These are phyloP conservation scores for Baorangia bicolor DNA, from an alignment of 768 basidiomycete genomes.

Conservation along the genomic window DNA sequence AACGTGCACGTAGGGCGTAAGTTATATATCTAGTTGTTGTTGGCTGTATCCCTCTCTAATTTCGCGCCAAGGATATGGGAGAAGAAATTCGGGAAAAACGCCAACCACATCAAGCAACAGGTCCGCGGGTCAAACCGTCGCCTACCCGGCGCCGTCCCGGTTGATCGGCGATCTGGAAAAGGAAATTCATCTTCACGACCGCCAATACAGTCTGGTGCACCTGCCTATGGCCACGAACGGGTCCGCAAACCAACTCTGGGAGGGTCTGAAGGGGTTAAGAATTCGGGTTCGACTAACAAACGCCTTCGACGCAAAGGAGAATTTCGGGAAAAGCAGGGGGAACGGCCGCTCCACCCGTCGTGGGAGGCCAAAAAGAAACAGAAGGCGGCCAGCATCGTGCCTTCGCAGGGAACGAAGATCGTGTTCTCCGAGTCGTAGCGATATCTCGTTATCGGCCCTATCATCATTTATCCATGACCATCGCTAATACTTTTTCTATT, in stretches of 20 bases:
- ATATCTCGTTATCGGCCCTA: not conserved
- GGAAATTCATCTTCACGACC: constrained; percentile 1
- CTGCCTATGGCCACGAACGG: not conserved
- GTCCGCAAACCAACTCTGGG: not conserved
- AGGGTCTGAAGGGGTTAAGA: not conserved
- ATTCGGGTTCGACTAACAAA: not conserved
- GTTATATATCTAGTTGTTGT: constrained; percentile 35
- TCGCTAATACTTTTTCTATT: not conserved
- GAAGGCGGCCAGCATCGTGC: constrained; percentile 62
- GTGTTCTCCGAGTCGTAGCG: constrained; percentile 39
- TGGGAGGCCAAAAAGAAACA: constrained; percentile 92
- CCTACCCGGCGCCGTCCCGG: constrained; percentile 8
- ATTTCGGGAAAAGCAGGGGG: constrained; percentile 6
- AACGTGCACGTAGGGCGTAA: constrained; percentile 91
- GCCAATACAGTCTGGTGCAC: not conserved
- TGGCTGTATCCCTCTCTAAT: not conserved
- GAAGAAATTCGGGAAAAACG: constrained; percentile 88
- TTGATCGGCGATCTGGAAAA: constrained; percentile 21
- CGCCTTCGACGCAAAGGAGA: not conserved
- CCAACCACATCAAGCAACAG: constrained; percentile 84
- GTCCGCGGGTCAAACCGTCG: constrained; percentile 15
- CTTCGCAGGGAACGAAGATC: constrained; percentile 85
- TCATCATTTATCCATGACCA: not conserved
- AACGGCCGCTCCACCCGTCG: constrained; percentile 76
- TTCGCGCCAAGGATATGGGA: constrained; percentile 82